Evolutionary conservation across 2,329 filamentous ascomycete species (phyloP), one percentile per base, ranked within the genome.

Genomic region (Phaeoacremonium minimum): DNA sequence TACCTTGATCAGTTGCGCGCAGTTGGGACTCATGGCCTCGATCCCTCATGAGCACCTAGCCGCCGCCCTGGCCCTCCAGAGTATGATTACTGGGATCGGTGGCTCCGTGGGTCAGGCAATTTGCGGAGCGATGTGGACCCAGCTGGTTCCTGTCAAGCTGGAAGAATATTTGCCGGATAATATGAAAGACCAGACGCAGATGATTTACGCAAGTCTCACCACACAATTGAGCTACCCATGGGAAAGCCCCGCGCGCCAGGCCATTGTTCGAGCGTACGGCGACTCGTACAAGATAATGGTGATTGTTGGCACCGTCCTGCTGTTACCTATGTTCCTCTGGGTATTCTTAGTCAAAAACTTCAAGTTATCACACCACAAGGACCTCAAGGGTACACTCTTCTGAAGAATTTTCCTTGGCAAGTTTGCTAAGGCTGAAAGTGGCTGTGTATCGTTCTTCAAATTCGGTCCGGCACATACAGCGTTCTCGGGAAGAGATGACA

Each of bases 231-330:
- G 53, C 15, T 81, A 77, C 50, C 57, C 67, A 0, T 48, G 67
- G 28, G 75, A 74, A 12, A 67, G 58, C 5, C 60, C 67, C 0
- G 65, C 66, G 4, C 56, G 79, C 26, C 48, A 64, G 9, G 77
- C 71, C 2, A 77, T 84, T 49, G 71, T 77, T 38, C 55, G 57
- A 26, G 75, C 80, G 0, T 85, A 84, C 46, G 69, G 63, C 8
- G 63, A 71, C 32, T 60, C 67, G 3, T 70, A 73, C 45, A 60
- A 58, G 41, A 54, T 60, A 33, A 70, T 74, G 64, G 55, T 70
- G 42, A 63, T 73, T 30, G 66, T 63, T 3, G 70, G 67, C 15
- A 63, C 58, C 2, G 30, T 51, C 15, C 38, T 56, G n/a, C n/a
- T n/a, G n/a, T n/a, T n/a, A n/a, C n/a, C n/a, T n/a, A n/a, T n/a